Evolutionary conservation across 2,329 filamentous ascomycete genomes (phyloP), one percentile per base, ranked within the genome.

Genomic region (Aspergillus transmontanensis): DNA sequence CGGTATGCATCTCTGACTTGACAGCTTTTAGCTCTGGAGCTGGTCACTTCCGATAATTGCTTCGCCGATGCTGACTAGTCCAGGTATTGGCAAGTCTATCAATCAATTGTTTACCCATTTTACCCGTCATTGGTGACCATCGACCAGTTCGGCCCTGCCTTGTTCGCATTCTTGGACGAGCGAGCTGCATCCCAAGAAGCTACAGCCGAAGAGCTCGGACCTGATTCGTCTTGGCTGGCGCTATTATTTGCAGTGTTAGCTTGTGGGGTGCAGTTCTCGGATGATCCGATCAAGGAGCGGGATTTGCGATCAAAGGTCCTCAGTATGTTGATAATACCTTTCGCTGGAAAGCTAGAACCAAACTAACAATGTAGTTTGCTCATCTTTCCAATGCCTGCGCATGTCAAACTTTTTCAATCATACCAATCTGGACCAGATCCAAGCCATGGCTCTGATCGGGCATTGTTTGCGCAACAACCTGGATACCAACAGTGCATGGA

Each of bases 401-500:
- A 62, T 66, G 34, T 71, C 69, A 7, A 69, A 70, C 23, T 68
- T 72, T 46, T 71, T 72, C 62, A 69, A 66, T 23, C 66, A 68
- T 19, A 68, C 69, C 21, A 53, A 72, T 19, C 58, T 71, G 14
- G 56, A 72, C 34, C 68, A 72, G 53, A 68, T 71, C 43, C 68
- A 72, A 54, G 65, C 69, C 6, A 68, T 68, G 67, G 66, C 67
- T 6, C 43, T 72, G 30, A 66, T 72, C 28, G 68, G 69, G 12
- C 61, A 72, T 48, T 72, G 66, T 45, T 45, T 69, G 46, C 63
- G 68, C 5, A 70, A 70, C 58, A 70, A 70, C 14, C 56, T 69
- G 0, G 69, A 71, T 41, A 69, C 68, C 2, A 71, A 71, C 46
- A 70, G 67, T 59, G 68, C 68, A 21, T 71, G 69, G 68, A 71